A percentile compares a stretch with the other conserved stretches of the same genome.
These are phyloP conservation scores for Blastobotrys illinoisensis DNA, from an alignment of 1,139 yeast species.

Conservation along the genomic window DNA sequence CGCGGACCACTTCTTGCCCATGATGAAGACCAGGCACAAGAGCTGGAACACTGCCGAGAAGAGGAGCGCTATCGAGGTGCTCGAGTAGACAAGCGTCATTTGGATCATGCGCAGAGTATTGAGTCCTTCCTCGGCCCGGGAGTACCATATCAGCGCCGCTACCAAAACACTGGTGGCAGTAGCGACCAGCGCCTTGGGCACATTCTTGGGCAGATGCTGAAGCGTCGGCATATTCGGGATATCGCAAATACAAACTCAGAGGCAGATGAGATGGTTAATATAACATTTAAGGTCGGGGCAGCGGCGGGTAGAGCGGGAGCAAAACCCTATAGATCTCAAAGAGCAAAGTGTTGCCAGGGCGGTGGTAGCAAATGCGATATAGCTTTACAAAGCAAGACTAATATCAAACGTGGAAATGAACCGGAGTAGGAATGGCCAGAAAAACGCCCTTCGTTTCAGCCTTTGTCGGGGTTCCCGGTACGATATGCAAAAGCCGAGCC, in stretches of 20 bases:
- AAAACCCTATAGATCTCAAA: not conserved
- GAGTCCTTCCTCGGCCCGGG: not conserved
- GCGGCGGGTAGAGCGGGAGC: not conserved
- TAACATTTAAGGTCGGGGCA: not conserved
- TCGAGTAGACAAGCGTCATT: not conserved
- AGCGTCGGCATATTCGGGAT: not conserved
- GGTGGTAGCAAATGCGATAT: not conserved
- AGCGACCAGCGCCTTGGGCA: not conserved
- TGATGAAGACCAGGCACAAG: conserved; percentile 18
- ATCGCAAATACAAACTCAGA: no score
- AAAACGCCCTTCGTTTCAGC: not conserved
- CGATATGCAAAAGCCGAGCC: not conserved
- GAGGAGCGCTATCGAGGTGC: conserved; percentile 7
- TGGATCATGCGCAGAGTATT: not conserved
- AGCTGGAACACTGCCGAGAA: conserved; percentile 22
- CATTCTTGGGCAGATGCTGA: not conserved
- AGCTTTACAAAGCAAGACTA: not conserved
- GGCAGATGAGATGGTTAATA: not conserved
- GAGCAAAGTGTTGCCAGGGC: not conserved
- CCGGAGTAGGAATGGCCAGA: not conserved
- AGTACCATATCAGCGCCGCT: not conserved
- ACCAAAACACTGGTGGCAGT: not conserved
- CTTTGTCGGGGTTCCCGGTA: not conserved
- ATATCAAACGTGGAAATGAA: not conserved
- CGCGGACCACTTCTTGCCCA: conserved; percentile 21